Base-by-base conservation (phyloP, 345 rosid species). In the Eucalyptus melliodora region DNA sequence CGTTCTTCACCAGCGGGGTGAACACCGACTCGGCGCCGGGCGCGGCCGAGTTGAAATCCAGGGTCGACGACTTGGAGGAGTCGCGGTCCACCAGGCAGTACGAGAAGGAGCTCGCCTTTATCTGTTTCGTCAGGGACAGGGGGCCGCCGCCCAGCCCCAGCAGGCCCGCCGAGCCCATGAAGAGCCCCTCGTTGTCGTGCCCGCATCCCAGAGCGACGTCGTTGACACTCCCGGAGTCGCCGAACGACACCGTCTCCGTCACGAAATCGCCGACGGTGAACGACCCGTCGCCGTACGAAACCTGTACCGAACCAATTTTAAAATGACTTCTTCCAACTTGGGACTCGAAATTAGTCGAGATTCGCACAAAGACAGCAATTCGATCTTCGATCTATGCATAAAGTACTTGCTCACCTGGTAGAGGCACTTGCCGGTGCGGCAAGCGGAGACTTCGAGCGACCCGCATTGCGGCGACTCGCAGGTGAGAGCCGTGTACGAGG, bases 141-240 rank as follows among this genome's bases (percentile, higher is more conserved):
- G 90, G 49, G n/a, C 99, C 99, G 44, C 99, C 99, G 3, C 99
- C 99, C 47, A 98, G 96, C 44, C 99, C 99, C 24, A 98, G 92
- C 89, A 98, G 90, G 40, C 99, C 99, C 51, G 99, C 99, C 5
- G 99, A 90, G 49, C 97, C 99, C 17, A 92, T 92, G 72, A 98
- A 97, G 42, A 97, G 90, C 8, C 99, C 99, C 91, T 98, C 98
- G 87, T 97, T 98, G 83, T 97, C 96, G 47, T 93, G 98, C 55
- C 99, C 99, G 80, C 99, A 97, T 1, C 99, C 99, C 37, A 98
- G 87, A 34, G 96, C 98, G 4, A 96, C 92, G 89, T 87, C 92
- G 89, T 87, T 51, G 7, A 95, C 81, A 45, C 87, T 50, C 5
- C 96, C 95, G 14, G 95, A 94, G 86, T 82, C 88, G 0, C 97